These are phyloP conservation scores for Aspergillus kassunensis DNA, from an alignment of 495 filamentous ascomycete genomes.

Conservation along the genomic window DNA sequence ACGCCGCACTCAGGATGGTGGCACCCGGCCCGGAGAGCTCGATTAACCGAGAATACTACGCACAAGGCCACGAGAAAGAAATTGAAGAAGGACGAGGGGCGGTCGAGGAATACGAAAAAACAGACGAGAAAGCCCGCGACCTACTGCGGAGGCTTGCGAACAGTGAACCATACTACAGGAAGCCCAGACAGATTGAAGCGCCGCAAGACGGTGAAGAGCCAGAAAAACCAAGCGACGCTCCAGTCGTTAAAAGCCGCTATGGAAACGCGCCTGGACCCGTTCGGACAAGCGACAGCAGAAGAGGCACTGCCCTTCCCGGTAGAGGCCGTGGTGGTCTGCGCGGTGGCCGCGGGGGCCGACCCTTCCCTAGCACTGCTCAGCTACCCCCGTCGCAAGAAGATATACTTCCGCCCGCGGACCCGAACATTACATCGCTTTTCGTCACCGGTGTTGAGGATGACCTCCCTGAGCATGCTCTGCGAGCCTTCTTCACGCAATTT, in stretches of 20 bases:
- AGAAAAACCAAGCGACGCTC: constrained; percentile 22
- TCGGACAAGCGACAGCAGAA: constrained; percentile 55
- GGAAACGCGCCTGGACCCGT: constrained; percentile 56
- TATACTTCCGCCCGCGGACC: constrained; percentile 76
- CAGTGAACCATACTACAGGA: constrained; percentile 92
- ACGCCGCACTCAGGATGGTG: constrained; percentile 97
- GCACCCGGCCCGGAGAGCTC: constrained; percentile 85
- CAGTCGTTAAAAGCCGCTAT: constrained; percentile 38
- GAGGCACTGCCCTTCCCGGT: constrained; percentile 35
- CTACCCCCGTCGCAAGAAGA: constrained; percentile 77
- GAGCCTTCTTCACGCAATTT: constrained; percentile 83
- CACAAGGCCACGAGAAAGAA: constrained; percentile 92
- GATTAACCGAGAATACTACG: constrained; percentile 95
- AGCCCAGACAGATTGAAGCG: constrained; percentile 63
- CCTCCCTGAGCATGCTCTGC: constrained; percentile 83
- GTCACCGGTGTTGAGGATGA: constrained; percentile 96
- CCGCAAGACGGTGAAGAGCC: constrained; percentile 38
- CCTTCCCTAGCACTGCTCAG: constrained; percentile 66
- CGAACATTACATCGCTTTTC: constrained; percentile 84
- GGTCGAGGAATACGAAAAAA: constrained; percentile 89
- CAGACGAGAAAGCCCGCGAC: constrained; percentile 91
- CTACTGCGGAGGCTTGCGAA: constrained; percentile 78
- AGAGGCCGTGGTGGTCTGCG: constrained; percentile 40
- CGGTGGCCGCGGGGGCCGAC: constrained; percentile 53
- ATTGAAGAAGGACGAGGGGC: constrained; percentile 84